Percentiles rank a stretch among this genome's conserved stretches.
Evolutionary conservation across 2,329 filamentous ascomycete species (phyloP).

Genomic region (Fusarium dimerum): DNA sequence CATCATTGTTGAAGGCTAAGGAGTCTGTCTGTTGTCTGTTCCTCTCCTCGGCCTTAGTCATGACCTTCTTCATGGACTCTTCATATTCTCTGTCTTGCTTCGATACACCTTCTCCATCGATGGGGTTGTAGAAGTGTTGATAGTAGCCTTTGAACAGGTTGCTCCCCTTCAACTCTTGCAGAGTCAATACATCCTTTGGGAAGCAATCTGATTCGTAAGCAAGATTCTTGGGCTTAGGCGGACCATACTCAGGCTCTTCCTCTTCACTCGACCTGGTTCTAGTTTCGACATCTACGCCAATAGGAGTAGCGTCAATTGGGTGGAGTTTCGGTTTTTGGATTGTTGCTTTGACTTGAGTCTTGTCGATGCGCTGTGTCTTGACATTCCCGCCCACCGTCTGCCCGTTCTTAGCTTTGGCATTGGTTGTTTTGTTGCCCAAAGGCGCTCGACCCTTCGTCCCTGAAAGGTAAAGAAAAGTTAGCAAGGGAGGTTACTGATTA

Average conservation of each 20-base stretch:
- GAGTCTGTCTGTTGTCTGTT: constrained; percentile 67
- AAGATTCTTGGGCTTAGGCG: constrained; percentile 67
- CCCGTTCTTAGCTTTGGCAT: constrained; percentile 75
- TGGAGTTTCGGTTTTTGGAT: constrained; percentile 61
- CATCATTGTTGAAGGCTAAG: constrained; percentile 58
- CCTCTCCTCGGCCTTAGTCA: constrained; percentile 63
- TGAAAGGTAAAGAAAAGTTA: constrained; percentile 15
- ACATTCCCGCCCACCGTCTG: constrained; percentile 67
- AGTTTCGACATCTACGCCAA: constrained; percentile 67
- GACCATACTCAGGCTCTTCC: constrained; percentile 87
- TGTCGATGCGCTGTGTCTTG: constrained; percentile 60
- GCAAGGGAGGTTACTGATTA: neutral
- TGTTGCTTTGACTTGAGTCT: constrained; percentile 62
- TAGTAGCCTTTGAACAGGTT: constrained; percentile 65
- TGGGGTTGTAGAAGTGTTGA: constrained; percentile 59
- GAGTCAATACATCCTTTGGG: constrained; percentile 56
- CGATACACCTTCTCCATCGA: constrained; percentile 68
- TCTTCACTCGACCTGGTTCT: constrained; percentile 41
- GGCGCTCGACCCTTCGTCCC: constrained; percentile 68
- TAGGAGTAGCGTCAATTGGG: constrained; percentile 50
- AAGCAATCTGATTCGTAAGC: constrained; percentile 72
- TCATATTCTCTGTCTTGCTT: constrained; percentile 62
- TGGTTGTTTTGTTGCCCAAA: constrained; percentile 93
- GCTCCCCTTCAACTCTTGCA: constrained; percentile 57
- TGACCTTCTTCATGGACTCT: constrained; percentile 49